Base-by-base conservation (phyloP, 192 early-diverging fungal species). In the Umbelopsis vinacea region DNA sequence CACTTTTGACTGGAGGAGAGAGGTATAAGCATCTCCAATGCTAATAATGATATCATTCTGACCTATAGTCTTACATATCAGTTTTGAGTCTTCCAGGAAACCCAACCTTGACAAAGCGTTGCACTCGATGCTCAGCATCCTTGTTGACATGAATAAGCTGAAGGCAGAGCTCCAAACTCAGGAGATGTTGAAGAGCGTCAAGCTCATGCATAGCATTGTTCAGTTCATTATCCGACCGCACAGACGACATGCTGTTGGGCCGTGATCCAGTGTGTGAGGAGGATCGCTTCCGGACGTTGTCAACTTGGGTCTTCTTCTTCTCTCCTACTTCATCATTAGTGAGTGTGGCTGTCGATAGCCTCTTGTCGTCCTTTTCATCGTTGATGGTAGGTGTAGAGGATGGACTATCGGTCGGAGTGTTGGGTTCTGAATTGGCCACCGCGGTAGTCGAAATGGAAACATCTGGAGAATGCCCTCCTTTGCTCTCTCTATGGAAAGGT, bases 61-160 rank as follows among this genome's bases (percentile, higher is more conserved):
- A 0, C 21, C 3, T 35, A 53, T 23, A 53, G 46, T 76, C 84
- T 81, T 88, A 88, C 84, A 90, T 85, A 14, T 83, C 82, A 24
- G 71, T 74, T 24, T 87, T 80, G 71, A 89, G 81, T 10, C 86
- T 82, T 76, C 89, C 84, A 38, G 90, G 89, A 15, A 90, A 88
- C 29, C 83, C 83, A 11, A 86, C 74, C 81, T 71, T 43, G 29
- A 74, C 76, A 17, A 93, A 93, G 8, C 83, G 79, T 4, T 87
- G 80, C 57, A 92, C 71, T 22, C 92, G 84, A 29, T 75, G 79
- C 38, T 89, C 71, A 1, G 92, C 81, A 48, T 95, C 95, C 70
- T 97, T 94, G 78, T 98, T 96, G 23, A 89, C 72, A 78, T 97
- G 91, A 71, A 97, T 91, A 85, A 99, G 81, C 69, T 93, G 90